These are phyloP conservation scores for Mesotaenium endlicherianum DNA, from an alignment of 139 green algal species.

Conservation along the genomic window DNA sequence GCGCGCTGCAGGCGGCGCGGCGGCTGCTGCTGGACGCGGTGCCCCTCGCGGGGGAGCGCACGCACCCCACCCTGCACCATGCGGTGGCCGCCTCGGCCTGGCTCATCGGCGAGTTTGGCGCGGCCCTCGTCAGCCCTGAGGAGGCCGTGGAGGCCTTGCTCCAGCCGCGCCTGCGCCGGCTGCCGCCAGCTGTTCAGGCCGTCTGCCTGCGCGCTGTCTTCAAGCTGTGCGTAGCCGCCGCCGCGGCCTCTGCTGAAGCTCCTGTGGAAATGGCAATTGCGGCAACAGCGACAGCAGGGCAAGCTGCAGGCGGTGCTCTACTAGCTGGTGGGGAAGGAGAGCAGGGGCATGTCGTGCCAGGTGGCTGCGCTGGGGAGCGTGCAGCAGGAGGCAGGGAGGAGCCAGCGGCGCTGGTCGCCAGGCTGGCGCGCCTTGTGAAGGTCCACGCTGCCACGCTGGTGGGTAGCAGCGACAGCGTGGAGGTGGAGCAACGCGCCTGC, in stretches of 20 bases:
- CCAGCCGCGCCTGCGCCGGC: constrained; percentile 29
- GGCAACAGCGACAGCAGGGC: neutral
- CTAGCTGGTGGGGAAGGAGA: neutral
- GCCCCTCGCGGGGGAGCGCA: neutral
- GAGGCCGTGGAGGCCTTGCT: constrained; percentile 38
- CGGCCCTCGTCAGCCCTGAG: neutral
- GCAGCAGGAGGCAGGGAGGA: too few species aligned
- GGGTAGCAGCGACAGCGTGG: constrained; percentile 1
- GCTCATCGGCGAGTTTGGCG: constrained; percentile 53
- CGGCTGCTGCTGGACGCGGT: constrained; percentile 13
- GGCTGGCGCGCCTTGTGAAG: too few species aligned
- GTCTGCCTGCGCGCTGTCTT: constrained; percentile 46
- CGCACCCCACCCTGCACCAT: neutral
- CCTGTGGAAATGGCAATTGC: neutral
- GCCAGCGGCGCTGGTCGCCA: too few species aligned
- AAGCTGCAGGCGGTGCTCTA: neutral
- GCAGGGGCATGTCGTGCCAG: neutral
- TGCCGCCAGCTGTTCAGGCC: constrained; percentile 33
- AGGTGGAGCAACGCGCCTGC: neutral
- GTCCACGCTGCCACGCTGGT: neutral
- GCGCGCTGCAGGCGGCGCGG: constrained; percentile 24
- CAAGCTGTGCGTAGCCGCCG: constrained; percentile 35
- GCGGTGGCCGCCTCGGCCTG: constrained; percentile 52
- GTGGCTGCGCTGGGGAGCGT: neutral
- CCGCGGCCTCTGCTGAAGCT: neutral